Evolutionary conservation across 345 rosid species (phyloP).

Genomic region (Raphanus raphanistrum): DNA sequence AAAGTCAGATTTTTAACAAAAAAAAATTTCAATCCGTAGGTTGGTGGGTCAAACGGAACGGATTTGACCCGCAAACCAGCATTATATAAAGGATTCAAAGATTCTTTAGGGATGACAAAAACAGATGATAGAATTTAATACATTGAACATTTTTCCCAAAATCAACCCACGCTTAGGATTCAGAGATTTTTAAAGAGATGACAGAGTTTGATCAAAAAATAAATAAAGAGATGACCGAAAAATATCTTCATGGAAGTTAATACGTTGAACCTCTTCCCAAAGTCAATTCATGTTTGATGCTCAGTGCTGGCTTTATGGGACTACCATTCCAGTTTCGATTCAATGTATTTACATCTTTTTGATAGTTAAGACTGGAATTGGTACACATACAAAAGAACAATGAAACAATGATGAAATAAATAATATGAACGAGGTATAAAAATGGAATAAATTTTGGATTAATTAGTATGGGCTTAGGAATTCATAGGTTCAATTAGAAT

Average conservation of each 20-base stretch:
- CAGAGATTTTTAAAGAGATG: background rate
- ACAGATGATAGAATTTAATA: slow-evolving; percentile 8
- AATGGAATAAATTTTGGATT: too few species aligned
- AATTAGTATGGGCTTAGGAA: too few species aligned
- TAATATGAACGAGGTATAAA: too few species aligned
- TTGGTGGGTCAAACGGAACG: too few species aligned
- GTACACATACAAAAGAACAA: background rate
- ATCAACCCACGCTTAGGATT: background rate
- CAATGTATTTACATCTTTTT: background rate
- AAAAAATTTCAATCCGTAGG: too few species aligned
- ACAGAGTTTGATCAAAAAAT: too few species aligned
- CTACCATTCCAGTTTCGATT: background rate
- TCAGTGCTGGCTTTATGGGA: background rate
- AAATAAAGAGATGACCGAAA: too few species aligned
- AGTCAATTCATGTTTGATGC: background rate
- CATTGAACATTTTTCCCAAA: slow-evolving; percentile 23
- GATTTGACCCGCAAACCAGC: too few species aligned
- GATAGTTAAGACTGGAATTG: background rate
- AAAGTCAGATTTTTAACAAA: too few species aligned
- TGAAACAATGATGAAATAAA: too few species aligned
- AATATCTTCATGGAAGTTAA: background rate
- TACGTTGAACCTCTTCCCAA: background rate
- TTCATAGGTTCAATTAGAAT: too few species aligned
- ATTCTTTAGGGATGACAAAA: too few species aligned
- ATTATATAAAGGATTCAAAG: background rate